Conservation (phyloP, 1,284 basidiomycete genomes). For the Ganoderma multipileum region DNA sequence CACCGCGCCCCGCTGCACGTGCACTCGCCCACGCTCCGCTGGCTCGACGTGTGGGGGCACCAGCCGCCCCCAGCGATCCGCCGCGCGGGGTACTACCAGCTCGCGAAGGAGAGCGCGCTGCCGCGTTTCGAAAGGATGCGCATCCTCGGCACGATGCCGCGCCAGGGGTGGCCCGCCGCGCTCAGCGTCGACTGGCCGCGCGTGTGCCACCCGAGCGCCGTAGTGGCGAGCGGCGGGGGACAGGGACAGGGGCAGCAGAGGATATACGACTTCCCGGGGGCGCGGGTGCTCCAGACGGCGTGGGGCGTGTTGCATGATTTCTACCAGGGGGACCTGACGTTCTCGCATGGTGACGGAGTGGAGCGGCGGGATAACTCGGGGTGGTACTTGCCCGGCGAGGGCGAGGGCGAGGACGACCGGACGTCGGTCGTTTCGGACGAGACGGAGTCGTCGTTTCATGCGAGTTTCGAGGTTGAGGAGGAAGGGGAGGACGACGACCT, state of each 20-base stretch:
- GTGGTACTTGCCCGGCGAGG: neutral
- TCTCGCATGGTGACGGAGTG: constrained; percentile 3
- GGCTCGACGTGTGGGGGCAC: constrained; percentile 15
- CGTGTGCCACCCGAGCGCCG: constrained; percentile 12
- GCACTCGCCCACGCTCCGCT: constrained; percentile 14
- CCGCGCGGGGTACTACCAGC: constrained; percentile 12
- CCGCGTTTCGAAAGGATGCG: constrained; percentile 4
- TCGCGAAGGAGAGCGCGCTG: neutral
- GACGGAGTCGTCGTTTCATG: neutral
- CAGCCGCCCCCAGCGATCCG: neutral
- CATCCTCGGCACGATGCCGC: constrained; percentile 11
- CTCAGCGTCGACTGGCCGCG: constrained; percentile 16
- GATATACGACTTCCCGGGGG: constrained; percentile 13
- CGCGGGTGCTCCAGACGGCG: constrained; percentile 13
- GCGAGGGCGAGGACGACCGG: constrained; percentile 1
- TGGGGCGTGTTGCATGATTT: constrained; percentile 18
- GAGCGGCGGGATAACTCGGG: constrained; percentile 12
- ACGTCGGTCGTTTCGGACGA: constrained; percentile 1
- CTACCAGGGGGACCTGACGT: constrained; percentile 5
- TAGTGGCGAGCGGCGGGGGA: neutral
- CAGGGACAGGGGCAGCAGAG: neutral
- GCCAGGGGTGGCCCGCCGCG: neutral
- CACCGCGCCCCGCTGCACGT: constrained; percentile 3
- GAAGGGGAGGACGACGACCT: neutral
- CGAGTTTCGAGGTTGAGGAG: neutral